These are phyloP conservation scores for Pinus albicaulis DNA, from an alignment of 75 land plant species.

Conservation along the genomic window DNA sequence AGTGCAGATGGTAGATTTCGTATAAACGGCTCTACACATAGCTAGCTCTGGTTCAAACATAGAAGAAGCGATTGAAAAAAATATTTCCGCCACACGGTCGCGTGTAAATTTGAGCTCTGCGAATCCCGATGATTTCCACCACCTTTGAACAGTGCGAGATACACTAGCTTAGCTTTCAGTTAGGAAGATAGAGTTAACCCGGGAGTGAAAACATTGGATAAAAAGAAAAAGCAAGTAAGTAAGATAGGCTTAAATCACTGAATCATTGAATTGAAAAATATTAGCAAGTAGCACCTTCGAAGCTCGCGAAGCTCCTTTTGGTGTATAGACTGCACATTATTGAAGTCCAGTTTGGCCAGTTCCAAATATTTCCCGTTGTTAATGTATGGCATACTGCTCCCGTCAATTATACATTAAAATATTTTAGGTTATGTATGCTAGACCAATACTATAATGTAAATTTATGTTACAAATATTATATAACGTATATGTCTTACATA, in stretches of 20 bases:
- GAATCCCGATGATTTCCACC: conserved; percentile 15
- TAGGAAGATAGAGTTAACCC: neutral
- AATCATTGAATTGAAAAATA: neutral
- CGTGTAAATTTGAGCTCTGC: neutral
- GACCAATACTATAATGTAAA: too few relatives aligned
- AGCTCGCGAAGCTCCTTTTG: conserved; percentile 20
- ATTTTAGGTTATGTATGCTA: too few relatives aligned
- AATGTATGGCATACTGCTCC: conserved; percentile 42
- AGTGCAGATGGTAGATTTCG: conserved; percentile 13
- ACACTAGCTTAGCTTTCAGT: neutral
- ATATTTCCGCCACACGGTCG: conserved; percentile 8
- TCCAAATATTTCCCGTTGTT: conserved; percentile 34
- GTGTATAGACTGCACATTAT: conserved; percentile 35
- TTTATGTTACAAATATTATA: too few relatives aligned
- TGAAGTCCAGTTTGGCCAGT: conserved; percentile 56
- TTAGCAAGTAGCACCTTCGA: neutral
- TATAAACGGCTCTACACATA: conserved; percentile 7
- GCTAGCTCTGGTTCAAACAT: conserved; percentile 21
- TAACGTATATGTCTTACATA: neutral
- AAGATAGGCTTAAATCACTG: neutral
- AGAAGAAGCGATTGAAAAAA: conserved; percentile 7
- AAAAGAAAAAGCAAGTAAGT: neutral
- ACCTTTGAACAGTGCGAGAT: neutral
- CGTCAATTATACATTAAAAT: neutral
- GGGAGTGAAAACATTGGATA: too few relatives aligned